Base-by-base conservation (phyloP, 805 yeast genomes). In the Torulaspora microellipsoides region DNA sequence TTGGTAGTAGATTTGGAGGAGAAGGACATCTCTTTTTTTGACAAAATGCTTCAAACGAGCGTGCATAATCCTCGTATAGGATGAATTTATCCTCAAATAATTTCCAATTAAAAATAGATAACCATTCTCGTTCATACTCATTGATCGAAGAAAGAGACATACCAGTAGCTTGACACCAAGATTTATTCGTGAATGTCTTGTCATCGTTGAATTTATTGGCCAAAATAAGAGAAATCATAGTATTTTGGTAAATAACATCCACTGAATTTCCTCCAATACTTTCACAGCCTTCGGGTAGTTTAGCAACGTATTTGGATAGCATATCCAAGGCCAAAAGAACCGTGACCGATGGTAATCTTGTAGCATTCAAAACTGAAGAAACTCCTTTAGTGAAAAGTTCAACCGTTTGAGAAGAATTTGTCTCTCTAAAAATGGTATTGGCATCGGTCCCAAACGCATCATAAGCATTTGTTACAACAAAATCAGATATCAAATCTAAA, bases 121-220 rank as follows among this genome's bases (percentile, higher is more conserved):
- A 72, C 91, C 95, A 91, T 35, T 68, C 70, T 42, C 76, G 76
- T 69, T 91, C 99, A 48, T 78, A 68, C 13, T 61, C 56, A 57
- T 90, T 88, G 49, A 91, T 73, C 29, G 74, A 65, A 2, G 59
- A 58, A 37, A 86, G 71, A 6, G 77, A 66, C 49, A 91, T 74
- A 14, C 95, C 95, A 4, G 96, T 85, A n/a, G 97, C 98, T 49
- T 88, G 89, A 33, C 88, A 78, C 99, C 99, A 91, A 7, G 96
- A 87, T 58, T 81, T 82, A 68, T 91, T 91, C 48, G 95, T 88
- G 62, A 91, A 91, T 25, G 97, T 91, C 68, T 91, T 89, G 69
- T 91, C 99, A 67, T 91, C 98, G 62, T 90, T 88, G 64, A 88
- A 87, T 68, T 91, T 91, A 70, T 91, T 91, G 36, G 96, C 95